These are phyloP conservation scores for Coffea humblotiana DNA, from an alignment of 305 asterid species.

Conservation along the genomic window DNA sequence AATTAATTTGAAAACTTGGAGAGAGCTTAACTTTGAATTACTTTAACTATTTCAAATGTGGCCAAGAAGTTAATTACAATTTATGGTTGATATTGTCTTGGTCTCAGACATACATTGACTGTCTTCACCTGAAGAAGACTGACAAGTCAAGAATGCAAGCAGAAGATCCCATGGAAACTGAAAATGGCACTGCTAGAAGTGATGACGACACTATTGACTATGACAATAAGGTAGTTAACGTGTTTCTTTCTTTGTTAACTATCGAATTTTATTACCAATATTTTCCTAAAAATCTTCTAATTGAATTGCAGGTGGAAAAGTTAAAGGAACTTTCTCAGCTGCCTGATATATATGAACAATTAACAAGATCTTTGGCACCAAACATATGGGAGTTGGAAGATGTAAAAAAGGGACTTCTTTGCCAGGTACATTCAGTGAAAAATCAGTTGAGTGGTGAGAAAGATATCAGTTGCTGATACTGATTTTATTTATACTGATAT, in stretches of 20 bases:
- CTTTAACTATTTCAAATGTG: not conserved
- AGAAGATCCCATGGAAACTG: slow-evolving; percentile 79
- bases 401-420: slow-evolving; percentile 96
- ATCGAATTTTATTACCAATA: slow-evolving; percentile 1
- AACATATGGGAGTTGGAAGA: slow-evolving; percentile 99
- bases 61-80: slow-evolving; percentile 6
- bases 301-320: slow-evolving; percentile 56
- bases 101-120: slow-evolving; percentile 92
- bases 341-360: slow-evolving; percentile 87
- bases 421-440: slow-evolving; percentile 58
- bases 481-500: not conserved
- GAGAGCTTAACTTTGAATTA: not conserved
- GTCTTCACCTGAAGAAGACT: slow-evolving; percentile 86
- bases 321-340: slow-evolving; percentile 72
- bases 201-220: slow-evolving; percentile 41
- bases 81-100: slow-evolving; percentile 20
- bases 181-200: slow-evolving; percentile 35
- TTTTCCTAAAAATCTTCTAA: slow-evolving; percentile 16
- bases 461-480: not conserved
- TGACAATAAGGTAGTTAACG: slow-evolving; percentile 56
- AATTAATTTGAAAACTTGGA: not conserved
- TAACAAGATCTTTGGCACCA: slow-evolving; percentile 95
- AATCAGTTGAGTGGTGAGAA: not conserved
- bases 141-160: slow-evolving; percentile 81
- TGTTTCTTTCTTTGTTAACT: not conserved